Conservation (phyloP, 805 yeast genomes). For the Saccharomycopsis schoenii region DNA sequence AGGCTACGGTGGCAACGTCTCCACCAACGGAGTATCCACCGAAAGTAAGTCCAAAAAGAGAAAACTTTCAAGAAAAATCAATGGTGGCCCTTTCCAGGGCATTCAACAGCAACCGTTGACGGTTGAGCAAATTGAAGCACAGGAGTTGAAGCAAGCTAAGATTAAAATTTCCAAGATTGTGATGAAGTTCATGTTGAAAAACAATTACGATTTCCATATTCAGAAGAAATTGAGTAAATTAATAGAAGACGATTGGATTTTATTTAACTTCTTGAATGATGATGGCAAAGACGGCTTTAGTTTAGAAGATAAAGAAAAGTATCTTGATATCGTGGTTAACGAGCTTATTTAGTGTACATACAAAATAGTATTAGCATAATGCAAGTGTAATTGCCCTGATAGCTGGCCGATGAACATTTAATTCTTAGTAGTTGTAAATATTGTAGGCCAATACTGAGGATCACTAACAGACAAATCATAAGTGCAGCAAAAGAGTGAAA, state of each 20-base stretch:
- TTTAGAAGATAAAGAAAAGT: slow-evolving; percentile 4
- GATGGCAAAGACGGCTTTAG: background rate
- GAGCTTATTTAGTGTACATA: background rate
- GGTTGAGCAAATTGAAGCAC: background rate
- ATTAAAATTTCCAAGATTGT: slow-evolving; percentile 5
- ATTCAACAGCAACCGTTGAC: background rate
- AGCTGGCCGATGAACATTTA: no score
- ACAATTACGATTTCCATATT: background rate
- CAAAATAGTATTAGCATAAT: background rate
- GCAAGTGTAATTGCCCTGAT: no score
- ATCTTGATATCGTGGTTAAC: slow-evolving; percentile 1
- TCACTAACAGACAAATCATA: no score
- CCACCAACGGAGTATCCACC: background rate
- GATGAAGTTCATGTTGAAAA: slow-evolving; percentile 11
- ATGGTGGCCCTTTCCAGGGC: background rate
- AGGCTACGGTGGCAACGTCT: slow-evolving; percentile 8
- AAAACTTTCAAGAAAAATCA: background rate
- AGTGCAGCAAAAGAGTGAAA: no score
- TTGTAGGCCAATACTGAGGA: no score
- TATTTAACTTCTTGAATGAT: slow-evolving; percentile 10
- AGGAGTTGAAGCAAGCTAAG: background rate
- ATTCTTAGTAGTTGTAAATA: no score
- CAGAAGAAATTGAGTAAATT: slow-evolving; percentile 8
- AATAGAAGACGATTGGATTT: slow-evolving; percentile 7
- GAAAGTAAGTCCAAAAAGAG: background rate